These are phyloP conservation scores for Trifolium repens DNA, from an alignment of 306 rosid genomes.

Conservation along the genomic window DNA sequence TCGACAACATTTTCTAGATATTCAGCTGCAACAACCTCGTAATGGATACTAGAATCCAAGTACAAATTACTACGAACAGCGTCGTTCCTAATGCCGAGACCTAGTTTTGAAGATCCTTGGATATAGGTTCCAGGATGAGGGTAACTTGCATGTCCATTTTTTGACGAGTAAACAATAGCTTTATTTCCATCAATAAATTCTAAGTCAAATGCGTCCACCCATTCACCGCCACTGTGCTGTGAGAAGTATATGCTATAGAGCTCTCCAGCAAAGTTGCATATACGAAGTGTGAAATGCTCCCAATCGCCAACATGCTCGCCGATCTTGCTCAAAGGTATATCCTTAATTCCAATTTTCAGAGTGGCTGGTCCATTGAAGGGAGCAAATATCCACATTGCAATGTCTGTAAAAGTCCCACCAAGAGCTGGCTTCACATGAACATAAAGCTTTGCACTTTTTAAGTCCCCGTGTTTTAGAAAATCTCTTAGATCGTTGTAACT, in stretches of 20 bases:
- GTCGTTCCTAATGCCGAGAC: constrained; percentile 55
- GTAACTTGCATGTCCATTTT: constrained; percentile 51
- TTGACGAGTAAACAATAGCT: constrained; percentile 51
- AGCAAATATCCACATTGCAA: constrained; percentile 88
- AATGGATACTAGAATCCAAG: constrained; percentile 51
- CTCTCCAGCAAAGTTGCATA: constrained; percentile 54
- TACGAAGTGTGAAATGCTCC: constrained; percentile 82
- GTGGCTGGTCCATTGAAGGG: constrained; percentile 93
- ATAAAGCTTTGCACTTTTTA: constrained; percentile 72
- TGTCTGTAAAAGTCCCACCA: constrained; percentile 88
- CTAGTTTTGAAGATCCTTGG: constrained; percentile 54
- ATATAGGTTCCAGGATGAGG: constrained; percentile 51
- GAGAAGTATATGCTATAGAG: constrained; percentile 51
- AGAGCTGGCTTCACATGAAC: constrained; percentile 89
- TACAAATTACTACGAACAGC: constrained; percentile 41
- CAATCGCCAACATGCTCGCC: constrained; percentile 93
- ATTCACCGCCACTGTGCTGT: constrained; percentile 57
- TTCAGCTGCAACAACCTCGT: constrained; percentile 57
- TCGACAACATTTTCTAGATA: constrained; percentile 42
- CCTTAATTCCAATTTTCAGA: constrained; percentile 64
- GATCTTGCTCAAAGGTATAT: constrained; percentile 54
- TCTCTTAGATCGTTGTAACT: constrained; percentile 50
- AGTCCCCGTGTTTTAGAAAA: constrained; percentile 57
- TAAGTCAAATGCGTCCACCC: constrained; percentile 47
- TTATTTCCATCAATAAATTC: constrained; percentile 49